Base-by-base conservation (phyloP, 78 protist species). In the Creolimax fragrantissima region DNA sequence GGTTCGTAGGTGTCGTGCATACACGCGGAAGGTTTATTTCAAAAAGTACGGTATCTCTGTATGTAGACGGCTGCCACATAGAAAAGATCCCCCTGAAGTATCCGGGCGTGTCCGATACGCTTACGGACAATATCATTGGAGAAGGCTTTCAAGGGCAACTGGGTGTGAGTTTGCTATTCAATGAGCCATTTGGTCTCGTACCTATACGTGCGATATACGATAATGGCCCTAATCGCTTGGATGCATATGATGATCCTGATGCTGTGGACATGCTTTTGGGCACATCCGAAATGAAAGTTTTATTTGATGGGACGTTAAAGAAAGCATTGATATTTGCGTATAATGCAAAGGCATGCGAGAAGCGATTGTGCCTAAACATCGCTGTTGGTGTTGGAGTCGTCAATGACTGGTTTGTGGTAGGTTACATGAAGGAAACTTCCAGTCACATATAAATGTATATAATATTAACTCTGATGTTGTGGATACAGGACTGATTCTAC, bases 261-360 rank as follows among this genome's bases (percentile, higher is more conserved):
- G 86, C 86, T 11, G 86, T 5, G 4, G 86, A 83, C 37, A 11
- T 5, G 37, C 86, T 11, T 5, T 4, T 83, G 86, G 86, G 86
- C 35, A 17, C 7, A 41, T 5, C 86, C 7, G 86, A 83, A 24
- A 35, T 6, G 86, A 83, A 83, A 11, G 42, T 83, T 32, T 41
- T 83, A 0, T 83, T 17, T 11, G 86, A 83, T 41, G 86, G 86
- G 44, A 83, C 7, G 2, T 41, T 83, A 41, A 6, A 83, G 37
- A 5, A 11, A 0, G 7, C 5, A 6, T 41, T 83, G 35, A 41
- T 83, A 35, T 83, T 83, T 41, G 35, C 86, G 37, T 83, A 83
- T 11, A 83, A 83, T 11, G 86, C 86, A 35, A 83, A 83, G 86
- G 86, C 86, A 5, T 83, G 86, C 7, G 86, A 83, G 86, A 83